Evolutionary conservation across 2,329 filamentous ascomycete genomes (phyloP).

Genomic region (Claviceps citrina): DNA sequence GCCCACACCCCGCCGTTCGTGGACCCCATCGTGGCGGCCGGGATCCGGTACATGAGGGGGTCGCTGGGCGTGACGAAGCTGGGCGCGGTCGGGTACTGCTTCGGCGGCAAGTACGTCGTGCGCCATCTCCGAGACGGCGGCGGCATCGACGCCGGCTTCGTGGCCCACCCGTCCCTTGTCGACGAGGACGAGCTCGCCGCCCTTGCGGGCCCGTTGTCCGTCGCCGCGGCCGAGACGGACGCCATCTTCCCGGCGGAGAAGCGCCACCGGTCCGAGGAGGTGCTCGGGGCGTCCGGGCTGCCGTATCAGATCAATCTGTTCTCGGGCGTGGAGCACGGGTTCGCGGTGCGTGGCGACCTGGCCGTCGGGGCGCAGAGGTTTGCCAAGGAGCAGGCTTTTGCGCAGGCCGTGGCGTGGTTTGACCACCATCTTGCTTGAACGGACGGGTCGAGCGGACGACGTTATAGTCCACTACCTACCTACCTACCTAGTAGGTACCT

Average conservation of each 20-base stretch:
- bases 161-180: slow-evolving; percentile 50
- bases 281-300: slow-evolving; percentile 35
- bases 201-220: slow-evolving; percentile 40
- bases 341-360: slow-evolving; percentile 52
- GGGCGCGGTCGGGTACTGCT: slow-evolving; percentile 48
- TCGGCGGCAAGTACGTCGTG: slow-evolving; percentile 52
- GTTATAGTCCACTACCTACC: no score
- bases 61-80: slow-evolving; percentile 34
- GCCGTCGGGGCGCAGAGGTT: slow-evolving; percentile 38
- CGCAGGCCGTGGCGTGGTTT: slow-evolving; percentile 64
- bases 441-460: neutral
- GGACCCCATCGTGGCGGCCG: slow-evolving; percentile 20
- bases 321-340: slow-evolving; percentile 55
- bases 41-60: slow-evolving; percentile 39
- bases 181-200: slow-evolving; percentile 41
- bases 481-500: no score
- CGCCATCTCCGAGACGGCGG: slow-evolving; percentile 43
- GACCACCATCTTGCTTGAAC: slow-evolving; percentile 25
- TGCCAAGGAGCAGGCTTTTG: slow-evolving; percentile 65
- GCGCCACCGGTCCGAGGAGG: slow-evolving; percentile 41
- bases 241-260: slow-evolving; percentile 39
- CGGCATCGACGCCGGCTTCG: slow-evolving; percentile 42
- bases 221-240: slow-evolving; percentile 50
- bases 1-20: slow-evolving; percentile 21
- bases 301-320: slow-evolving; percentile 58